Conservation (phyloP, 176 grass and related monocot genomes). For the Aechmea fasciata region DNA sequence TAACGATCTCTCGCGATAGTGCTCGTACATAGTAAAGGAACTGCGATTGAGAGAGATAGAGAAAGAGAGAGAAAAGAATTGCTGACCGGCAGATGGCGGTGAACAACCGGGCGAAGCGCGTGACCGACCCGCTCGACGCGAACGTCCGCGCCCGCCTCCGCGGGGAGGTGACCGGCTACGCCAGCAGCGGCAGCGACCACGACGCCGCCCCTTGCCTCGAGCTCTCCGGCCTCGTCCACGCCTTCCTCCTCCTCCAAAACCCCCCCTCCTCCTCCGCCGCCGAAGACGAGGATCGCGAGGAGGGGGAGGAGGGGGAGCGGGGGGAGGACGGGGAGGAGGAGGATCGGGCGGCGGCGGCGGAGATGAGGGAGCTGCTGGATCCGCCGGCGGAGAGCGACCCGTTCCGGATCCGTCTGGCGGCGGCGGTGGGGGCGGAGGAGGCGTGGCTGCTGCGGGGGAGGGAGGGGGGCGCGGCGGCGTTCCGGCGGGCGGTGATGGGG, state of each 20-base stretch:
- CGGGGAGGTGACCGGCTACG: conserved; percentile 28
- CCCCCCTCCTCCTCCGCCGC: conserved; percentile 24
- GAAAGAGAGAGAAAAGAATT: neutral
- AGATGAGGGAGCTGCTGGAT: conserved; percentile 44
- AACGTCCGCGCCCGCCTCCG: conserved; percentile 57
- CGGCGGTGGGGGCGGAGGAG: conserved; percentile 16
- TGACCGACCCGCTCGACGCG: conserved; percentile 24
- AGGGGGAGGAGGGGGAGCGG: conserved; percentile 2
- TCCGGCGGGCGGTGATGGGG: conserved; percentile 44
- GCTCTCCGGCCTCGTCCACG: conserved; percentile 69
- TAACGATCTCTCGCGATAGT: no score
- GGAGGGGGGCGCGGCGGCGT: conserved; percentile 27
- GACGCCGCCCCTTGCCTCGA: conserved; percentile 56
- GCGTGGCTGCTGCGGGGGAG: conserved; percentile 18
- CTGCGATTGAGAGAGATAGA: neutral
- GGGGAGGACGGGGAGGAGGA: conserved; percentile 9
- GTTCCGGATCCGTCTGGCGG: conserved; percentile 50
- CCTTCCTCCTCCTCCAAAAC: conserved; percentile 75
- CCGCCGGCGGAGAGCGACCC: conserved; percentile 32
- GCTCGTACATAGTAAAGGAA: neutral
- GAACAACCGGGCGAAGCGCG: conserved; percentile 27
- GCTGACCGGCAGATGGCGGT: conserved; percentile 47
- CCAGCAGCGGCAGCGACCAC: conserved; percentile 71
- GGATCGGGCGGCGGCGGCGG: conserved; percentile 15
- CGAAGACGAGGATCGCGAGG: conserved; percentile 18